Base-by-base conservation (phyloP, 352 stramenopile genomes). In the Phytophthora parvispora region DNA sequence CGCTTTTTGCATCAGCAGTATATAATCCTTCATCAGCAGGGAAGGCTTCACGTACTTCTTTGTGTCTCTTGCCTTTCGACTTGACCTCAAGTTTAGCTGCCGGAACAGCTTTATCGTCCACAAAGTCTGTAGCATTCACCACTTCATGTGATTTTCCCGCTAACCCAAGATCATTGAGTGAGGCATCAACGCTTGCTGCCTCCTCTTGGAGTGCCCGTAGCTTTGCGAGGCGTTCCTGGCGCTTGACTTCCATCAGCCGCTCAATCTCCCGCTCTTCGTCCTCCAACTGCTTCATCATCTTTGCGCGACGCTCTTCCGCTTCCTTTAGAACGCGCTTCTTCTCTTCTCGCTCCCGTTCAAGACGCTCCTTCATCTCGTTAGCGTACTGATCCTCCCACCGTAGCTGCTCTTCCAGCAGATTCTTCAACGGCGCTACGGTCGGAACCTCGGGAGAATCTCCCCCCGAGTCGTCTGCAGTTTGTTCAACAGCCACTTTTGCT, bases 191-290 rank as follows among this genome's bases (percentile, higher is more conserved):
- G 38, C 34, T 60, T 3, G 69, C 61, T 10, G 80, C 13, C 29
- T 89, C 68, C 24, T 75, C 56, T 25, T 87, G 78, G 3, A 93
- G 55, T 5, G 78, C 80, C 36, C 70, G 66, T 20, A 93, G 45
- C 55, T 90, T 93, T 0, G 75, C 76, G 0, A 93, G 60, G 25
- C 84, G 77, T 51, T 92, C 80, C 20, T 86, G 69, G 1, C 85
- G 83, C 60, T 93, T 91, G 15, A 67, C 29, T 51, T 85, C 75
- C 81, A 95, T 88, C 2, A 95, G 64, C 6, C 36, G 66, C 56
- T 94, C 85, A 22, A 95, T 69, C 38, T 94, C 85, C 18, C 64
- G 65, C 40, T 95, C 86, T 65, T 96, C 86, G 5, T 92, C 85
- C 43, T 94, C 86, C 12, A 96, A 60, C 66, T 92, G 72, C 36